Percentiles rank a stretch among this genome's conserved stretches.
phyloP scores from a whole-genome alignment of 1,139 yeast genomes.

The Scheffersomyces quercinus region DNA sequence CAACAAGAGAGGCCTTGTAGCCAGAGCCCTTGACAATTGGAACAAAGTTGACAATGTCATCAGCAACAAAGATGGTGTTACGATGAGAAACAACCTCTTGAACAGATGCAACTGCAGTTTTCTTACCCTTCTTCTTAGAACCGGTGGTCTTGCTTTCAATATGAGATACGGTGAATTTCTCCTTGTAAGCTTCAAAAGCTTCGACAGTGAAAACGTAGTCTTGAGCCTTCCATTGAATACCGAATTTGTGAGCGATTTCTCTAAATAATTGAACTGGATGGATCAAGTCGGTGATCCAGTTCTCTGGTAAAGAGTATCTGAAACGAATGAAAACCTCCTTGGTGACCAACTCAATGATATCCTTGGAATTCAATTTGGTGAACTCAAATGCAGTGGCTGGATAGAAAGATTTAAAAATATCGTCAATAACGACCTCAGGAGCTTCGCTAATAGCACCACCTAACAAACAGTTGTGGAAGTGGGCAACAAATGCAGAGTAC shows the following conservation, averaged over 20 bases:
- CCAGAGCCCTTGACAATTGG: constrained; percentile 76
- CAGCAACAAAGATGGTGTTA: constrained; percentile 49
- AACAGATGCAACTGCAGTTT: constrained; percentile 24
- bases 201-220: constrained; percentile 52
- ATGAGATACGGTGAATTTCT: constrained; percentile 16
- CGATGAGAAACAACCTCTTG: constrained; percentile 17
- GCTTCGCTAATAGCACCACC: constrained; percentile 45
- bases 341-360: constrained; percentile 44
- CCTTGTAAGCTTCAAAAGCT: constrained; percentile 37
- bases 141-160: constrained; percentile 16
- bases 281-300: constrained; percentile 42
- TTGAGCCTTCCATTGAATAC: constrained; percentile 80
- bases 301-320: constrained; percentile 55
- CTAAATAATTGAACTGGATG: constrained; percentile 57
- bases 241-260: constrained; percentile 74
- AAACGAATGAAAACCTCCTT: constrained; percentile 60
- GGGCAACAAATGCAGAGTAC: constrained; percentile 62
- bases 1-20: constrained; percentile 66
- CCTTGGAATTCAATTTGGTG: constrained; percentile 43
- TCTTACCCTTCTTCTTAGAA: constrained; percentile 39
- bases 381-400: constrained; percentile 45
- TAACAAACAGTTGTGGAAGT: constrained; percentile 72
- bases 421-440: constrained; percentile 48
- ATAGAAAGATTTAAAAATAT: constrained; percentile 45
- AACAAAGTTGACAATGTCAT: constrained; percentile 66